These are phyloP conservation scores for Cicer bijugum DNA, from an alignment of 306 rosid species.

Conservation along the genomic window DNA sequence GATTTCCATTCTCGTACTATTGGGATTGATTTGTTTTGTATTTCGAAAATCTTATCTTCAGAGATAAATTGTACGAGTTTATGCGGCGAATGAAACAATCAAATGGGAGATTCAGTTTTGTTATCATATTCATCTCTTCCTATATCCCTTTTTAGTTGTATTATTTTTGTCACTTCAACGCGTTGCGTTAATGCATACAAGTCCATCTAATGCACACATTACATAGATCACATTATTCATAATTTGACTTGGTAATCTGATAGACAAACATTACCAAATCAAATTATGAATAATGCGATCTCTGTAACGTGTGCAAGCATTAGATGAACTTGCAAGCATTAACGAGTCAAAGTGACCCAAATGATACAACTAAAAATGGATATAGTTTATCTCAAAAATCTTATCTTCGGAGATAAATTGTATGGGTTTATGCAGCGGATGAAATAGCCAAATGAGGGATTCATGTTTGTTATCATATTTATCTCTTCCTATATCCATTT, in stretches of 20 bases:
- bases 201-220: not conserved
- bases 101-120: slow-evolving; percentile 82
- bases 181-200: slow-evolving; percentile 8
- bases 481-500: slow-evolving; percentile 18
- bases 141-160: slow-evolving; percentile 17
- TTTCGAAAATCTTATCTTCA: slow-evolving; percentile 47
- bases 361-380: no score
- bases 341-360: no score
- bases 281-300: no score
- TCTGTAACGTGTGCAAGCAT: no score
- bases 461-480: slow-evolving; percentile 62
- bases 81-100: slow-evolving; percentile 78
- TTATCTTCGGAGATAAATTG: slow-evolving; percentile 62
- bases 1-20: slow-evolving; percentile 13
- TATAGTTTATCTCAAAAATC: slow-evolving; percentile 6
- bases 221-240: not conserved
- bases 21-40: slow-evolving; percentile 43
- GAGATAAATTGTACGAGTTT: slow-evolving; percentile 66
- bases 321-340: no score
- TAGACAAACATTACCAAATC: no score
- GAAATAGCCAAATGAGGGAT: slow-evolving; percentile 87
- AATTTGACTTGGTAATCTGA: no score
- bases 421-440: slow-evolving; percentile 66
- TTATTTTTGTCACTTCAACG: not conserved
- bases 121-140: slow-evolving; percentile 31